Evolutionary conservation across 1,284 basidiomycete genomes (phyloP), one percentile per base, ranked within the genome.

Genomic region (Erythrobasidium hasegawianum): DNA sequence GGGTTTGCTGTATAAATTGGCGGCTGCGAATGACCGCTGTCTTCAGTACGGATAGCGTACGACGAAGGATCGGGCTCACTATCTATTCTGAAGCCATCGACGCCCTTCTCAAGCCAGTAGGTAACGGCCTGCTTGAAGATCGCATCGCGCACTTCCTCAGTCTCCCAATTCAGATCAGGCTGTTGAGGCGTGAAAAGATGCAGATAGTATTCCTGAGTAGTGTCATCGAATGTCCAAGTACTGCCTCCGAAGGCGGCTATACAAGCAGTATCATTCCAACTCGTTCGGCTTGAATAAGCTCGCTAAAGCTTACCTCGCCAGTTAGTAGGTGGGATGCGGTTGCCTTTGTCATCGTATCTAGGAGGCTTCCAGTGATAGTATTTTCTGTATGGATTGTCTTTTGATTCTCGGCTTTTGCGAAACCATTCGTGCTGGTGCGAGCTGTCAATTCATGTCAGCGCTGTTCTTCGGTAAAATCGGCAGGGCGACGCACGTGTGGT

Each of bases 291-390:
- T 11, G 11, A 33, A 33, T 5, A 11, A 5, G 33, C 33, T 33
- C 33, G 33, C 33, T 33, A n/a, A n/a, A n/a, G 33, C 5, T 11
- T 33, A 33, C 83, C 83, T 69, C 80, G 79, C 88, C 88, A 89
- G 76, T 89, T 89, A 73, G 86, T 86, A 1, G 87, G 88, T 14
- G 72, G 72, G 38, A 64, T 39, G n/a, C 72, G 69, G 49, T 72
- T 73, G 56, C 75, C 75, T 14, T 62, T 14, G 14, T 79, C 76
- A 68, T 83, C 82, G 72, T 79, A 83, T 70, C 79, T 81, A 24
- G 86, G 84, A n/a, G 85, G 83, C n/a, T 85, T 82, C 86, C 87
- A 89, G 71, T 87, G 82, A 77, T 88, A 89, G 83, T 86, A 87
- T 73, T 86, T 83, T 11, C 87, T 81, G 76, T 86, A 87, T 0